Conservation (phyloP, 192 early-diverging fungal genomes). For the Mortierella alpina region DNA sequence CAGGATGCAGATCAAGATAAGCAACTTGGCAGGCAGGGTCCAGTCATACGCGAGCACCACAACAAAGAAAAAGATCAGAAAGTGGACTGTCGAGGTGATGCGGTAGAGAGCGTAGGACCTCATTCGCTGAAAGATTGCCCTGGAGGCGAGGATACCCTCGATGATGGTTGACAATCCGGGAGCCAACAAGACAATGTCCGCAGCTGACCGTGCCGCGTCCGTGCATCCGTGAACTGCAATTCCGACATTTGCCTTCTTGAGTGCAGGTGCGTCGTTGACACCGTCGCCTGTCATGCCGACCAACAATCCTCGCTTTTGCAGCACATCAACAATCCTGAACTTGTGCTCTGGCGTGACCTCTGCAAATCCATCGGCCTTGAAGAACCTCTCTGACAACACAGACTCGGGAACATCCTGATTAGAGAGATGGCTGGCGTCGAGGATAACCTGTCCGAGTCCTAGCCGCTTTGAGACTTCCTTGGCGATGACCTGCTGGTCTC, state of each 20-base stretch:
- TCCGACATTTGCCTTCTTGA: constrained; percentile 95
- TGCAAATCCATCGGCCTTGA: constrained; percentile 91
- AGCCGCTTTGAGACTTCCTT: constrained; percentile 89
- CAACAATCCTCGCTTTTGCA: constrained; percentile 82
- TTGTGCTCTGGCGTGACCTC: constrained; percentile 97
- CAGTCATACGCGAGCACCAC: constrained; percentile 83
- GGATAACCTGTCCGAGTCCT: constrained; percentile 86
- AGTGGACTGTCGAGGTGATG: constrained; percentile 94
- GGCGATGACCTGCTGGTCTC: constrained; percentile 92
- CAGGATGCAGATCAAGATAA: constrained; percentile 90
- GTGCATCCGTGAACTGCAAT: constrained; percentile 94
- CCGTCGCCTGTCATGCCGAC: constrained; percentile 97
- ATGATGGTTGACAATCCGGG: constrained; percentile 90
- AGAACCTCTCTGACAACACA: constrained; percentile 77
- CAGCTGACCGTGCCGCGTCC: constrained; percentile 90
- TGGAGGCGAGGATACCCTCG: constrained; percentile 86
- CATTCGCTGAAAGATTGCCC: constrained; percentile 93
- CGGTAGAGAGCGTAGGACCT: constrained; percentile 89
- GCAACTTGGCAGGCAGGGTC: constrained; percentile 81
- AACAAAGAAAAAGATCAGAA: constrained; percentile 94
- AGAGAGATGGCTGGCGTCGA: constrained; percentile 82
- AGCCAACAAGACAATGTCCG: constrained; percentile 92
- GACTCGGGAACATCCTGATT: constrained; percentile 74
- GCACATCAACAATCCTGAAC: constrained; percentile 87
- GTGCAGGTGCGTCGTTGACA: constrained; percentile 94